These are phyloP conservation scores for Asterochloris erici DNA, from an alignment of 139 green algal species.

Conservation along the genomic window DNA sequence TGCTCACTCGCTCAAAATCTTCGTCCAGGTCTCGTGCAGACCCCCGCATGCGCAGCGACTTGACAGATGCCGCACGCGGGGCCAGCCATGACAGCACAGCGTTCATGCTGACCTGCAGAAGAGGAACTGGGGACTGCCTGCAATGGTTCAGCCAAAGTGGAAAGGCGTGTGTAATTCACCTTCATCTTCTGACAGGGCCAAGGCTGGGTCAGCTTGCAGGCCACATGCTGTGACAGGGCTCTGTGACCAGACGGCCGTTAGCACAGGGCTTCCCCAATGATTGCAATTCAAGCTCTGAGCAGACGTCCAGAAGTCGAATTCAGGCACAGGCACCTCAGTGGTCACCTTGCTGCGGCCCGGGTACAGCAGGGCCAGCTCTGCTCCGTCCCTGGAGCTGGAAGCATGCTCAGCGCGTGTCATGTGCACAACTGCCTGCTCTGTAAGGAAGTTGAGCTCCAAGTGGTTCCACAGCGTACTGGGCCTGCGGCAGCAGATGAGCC, in stretches of 20 bases:
- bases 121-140: background rate
- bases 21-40: background rate
- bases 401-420: no score
- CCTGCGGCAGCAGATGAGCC: no score
- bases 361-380: no score
- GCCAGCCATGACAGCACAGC: slow-evolving; percentile 11
- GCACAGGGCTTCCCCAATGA: no score
- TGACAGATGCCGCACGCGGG: slow-evolving; percentile 17
- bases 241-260: no score
- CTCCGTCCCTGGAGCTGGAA: no score
- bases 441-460: slow-evolving; percentile 22
- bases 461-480: slow-evolving; percentile 19
- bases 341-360: background rate
- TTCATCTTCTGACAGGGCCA: no score
- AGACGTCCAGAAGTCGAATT: background rate
- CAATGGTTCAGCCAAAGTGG: background rate
- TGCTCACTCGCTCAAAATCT: background rate
- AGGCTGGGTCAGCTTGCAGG: no score
- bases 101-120: slow-evolving; percentile 11
- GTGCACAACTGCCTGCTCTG: background rate
- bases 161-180: background rate
- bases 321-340: background rate
- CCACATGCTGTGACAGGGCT: no score
- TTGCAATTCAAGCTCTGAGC: no score
- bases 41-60: slow-evolving; percentile 17